Percentiles rank a stretch among this genome's conserved stretches.
These are phyloP conservation scores for Daldinia bambusicola DNA, from an alignment of 495 filamentous ascomycete genomes.

Conservation along the genomic window DNA sequence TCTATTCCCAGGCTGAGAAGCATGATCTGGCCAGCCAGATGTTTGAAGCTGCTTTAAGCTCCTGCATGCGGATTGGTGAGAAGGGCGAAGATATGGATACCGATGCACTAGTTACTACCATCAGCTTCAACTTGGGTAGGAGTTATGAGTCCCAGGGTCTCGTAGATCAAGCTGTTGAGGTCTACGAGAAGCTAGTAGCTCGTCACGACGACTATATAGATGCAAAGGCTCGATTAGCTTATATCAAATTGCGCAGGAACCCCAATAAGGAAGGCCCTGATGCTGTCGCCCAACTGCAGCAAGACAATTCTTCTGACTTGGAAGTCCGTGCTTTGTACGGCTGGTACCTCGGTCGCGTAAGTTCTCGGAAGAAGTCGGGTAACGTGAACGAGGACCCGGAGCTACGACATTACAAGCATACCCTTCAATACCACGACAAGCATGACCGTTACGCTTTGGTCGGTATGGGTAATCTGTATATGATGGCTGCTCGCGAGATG, in stretches of 20 bases:
- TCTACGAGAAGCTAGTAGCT: slow-evolving; percentile 84
- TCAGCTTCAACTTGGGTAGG: slow-evolving; percentile 96
- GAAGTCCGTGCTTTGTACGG: slow-evolving; percentile 93
- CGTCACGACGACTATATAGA: slow-evolving; percentile 92
- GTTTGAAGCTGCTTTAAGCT: slow-evolving; percentile 86
- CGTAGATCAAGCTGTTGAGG: slow-evolving; percentile 81
- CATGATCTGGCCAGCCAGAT: slow-evolving; percentile 81
- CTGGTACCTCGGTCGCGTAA: slow-evolving; percentile 84
- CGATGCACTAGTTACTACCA: slow-evolving; percentile 90
- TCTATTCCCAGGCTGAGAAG: slow-evolving; percentile 88
- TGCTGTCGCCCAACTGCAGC: slow-evolving; percentile 80
- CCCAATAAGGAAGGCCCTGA: slow-evolving; percentile 88
- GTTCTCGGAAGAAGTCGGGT: slow-evolving; percentile 78
- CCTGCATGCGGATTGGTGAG: slow-evolving; percentile 80
- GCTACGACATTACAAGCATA: slow-evolving; percentile 94
- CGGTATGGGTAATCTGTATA: slow-evolving; percentile 94
- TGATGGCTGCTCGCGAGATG: slow-evolving; percentile 91
- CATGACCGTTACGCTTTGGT: slow-evolving; percentile 94
- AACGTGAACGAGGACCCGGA: slow-evolving; percentile 91
- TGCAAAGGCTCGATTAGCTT: slow-evolving; percentile 85
- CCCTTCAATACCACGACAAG: slow-evolving; percentile 92
- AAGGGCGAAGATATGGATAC: slow-evolving; percentile 76
- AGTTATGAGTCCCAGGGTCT: slow-evolving; percentile 88
- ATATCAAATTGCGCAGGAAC: slow-evolving; percentile 84
- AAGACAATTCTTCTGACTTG: slow-evolving; percentile 79